These are phyloP conservation scores for Cornus kousa DNA, from an alignment of 148 eudicot genomes.

Conservation along the genomic window DNA sequence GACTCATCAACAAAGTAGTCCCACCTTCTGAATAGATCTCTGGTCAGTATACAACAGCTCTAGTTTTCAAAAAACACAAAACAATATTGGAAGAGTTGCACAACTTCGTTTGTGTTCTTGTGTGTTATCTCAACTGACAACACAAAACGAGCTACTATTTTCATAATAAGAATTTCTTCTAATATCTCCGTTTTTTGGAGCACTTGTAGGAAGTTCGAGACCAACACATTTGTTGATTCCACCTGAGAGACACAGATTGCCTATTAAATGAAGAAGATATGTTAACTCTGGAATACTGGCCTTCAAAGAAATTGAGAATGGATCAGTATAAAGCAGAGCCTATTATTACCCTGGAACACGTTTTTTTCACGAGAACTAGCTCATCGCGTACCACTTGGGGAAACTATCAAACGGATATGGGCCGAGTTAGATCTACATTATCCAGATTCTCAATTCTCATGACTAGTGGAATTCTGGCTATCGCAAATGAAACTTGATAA, in stretches of 20 bases:
- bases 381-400: slow-evolving; percentile 87
- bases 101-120: slow-evolving; percentile 18
- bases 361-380: slow-evolving; percentile 46
- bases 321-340: not conserved
- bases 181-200: slow-evolving; percentile 31
- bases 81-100: slow-evolving; percentile 61
- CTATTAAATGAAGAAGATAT: slow-evolving; percentile 34
- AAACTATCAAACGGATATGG: slow-evolving; percentile 84
- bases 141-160: slow-evolving; percentile 61
- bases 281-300: not conserved
- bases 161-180: slow-evolving; percentile 21
- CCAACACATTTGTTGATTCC: slow-evolving; percentile 83
- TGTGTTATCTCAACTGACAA: slow-evolving; percentile 49
- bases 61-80: slow-evolving; percentile 59
- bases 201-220: slow-evolving; percentile 63
- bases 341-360: slow-evolving; percentile 52
- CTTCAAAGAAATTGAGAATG: too few species aligned
- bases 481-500: not conserved
- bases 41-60: slow-evolving; percentile 72
- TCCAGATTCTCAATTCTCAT: slow-evolving; percentile 50
- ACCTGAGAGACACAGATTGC: slow-evolving; percentile 61
- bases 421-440: slow-evolving; percentile 48
- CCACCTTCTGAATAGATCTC: slow-evolving; percentile 55
- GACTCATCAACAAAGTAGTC: slow-evolving; percentile 38
- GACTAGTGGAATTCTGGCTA: slow-evolving; percentile 59